Evolutionary conservation across 2,329 filamentous ascomycete genomes (phyloP).

Genomic region (Drechslerella stenobrocha): DNA sequence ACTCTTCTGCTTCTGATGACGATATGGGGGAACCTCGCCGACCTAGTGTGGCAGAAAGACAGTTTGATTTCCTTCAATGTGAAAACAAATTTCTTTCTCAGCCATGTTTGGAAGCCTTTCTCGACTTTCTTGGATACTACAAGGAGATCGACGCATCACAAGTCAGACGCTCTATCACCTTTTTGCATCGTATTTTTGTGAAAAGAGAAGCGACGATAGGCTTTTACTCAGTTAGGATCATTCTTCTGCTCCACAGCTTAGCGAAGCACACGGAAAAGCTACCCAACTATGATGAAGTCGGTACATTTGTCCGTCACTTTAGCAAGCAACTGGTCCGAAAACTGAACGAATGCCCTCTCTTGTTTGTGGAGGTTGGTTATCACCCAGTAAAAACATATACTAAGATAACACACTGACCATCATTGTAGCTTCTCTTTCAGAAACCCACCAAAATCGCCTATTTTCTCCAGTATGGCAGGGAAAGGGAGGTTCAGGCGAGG

Average conservation of each 20-base stretch:
- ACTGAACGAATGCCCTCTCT: constrained; percentile 78
- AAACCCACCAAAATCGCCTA: constrained; percentile 81
- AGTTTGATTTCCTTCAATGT: constrained; percentile 90
- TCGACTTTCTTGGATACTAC: constrained; percentile 77
- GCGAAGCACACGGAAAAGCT: constrained; percentile 83
- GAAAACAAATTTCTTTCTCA: constrained; percentile 79
- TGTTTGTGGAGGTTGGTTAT: constrained; percentile 69
- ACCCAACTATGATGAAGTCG: constrained; percentile 83
- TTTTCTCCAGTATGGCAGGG: constrained; percentile 87
- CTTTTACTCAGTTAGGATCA: constrained; percentile 86
- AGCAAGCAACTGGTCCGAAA: constrained; percentile 80
- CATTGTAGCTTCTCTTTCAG: constrained; percentile 73
- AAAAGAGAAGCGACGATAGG: constrained; percentile 90
- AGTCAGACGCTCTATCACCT: constrained; percentile 87
- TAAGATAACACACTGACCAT: not conserved
- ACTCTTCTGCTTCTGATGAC: constrained; percentile 69
- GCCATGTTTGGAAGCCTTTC: constrained; percentile 83
- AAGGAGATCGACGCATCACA: constrained; percentile 76
- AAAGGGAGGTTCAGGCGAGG: constrained; percentile 66
- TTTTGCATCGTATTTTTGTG: constrained; percentile 90
- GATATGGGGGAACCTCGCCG: constrained; percentile 74
- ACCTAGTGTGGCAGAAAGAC: constrained; percentile 79
- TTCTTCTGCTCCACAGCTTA: constrained; percentile 84
- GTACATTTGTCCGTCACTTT: constrained; percentile 82
- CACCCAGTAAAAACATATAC: not conserved